These are phyloP conservation scores for Cladophialophora immunda DNA, from an alignment of 2,329 filamentous ascomycete genomes.

Conservation along the genomic window DNA sequence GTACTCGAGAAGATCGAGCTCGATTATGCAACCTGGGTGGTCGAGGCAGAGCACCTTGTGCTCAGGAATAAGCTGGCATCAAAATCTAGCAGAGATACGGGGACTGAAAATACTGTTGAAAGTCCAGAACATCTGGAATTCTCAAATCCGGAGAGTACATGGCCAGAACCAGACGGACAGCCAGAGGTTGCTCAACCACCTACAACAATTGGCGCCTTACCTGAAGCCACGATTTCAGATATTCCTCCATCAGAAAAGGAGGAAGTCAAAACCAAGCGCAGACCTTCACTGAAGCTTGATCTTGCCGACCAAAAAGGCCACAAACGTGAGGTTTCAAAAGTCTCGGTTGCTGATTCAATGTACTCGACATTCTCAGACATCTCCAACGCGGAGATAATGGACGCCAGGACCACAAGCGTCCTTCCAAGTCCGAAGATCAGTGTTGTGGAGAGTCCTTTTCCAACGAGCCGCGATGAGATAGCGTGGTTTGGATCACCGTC, in stretches of 20 bases:
- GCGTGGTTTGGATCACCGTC: constrained; percentile 31
- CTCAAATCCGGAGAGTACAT: constrained; percentile 28
- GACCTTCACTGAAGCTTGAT: constrained; percentile 36
- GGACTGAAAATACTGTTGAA: constrained; percentile 35
- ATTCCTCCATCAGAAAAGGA: constrained; percentile 8
- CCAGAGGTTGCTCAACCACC: constrained; percentile 32
- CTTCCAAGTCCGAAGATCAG: constrained; percentile 40
- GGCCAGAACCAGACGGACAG: constrained; percentile 18
- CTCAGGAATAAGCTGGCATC: constrained; percentile 67
- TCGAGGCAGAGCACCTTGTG: constrained; percentile 77
- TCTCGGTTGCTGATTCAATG: constrained; percentile 40
- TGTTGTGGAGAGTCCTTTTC: constrained; percentile 40
- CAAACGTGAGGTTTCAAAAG: constrained; percentile 40
- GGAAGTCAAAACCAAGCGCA: constrained; percentile 22
- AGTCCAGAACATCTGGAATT: constrained; percentile 24
- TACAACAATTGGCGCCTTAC: not conserved
- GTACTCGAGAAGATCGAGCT: constrained; percentile 81
- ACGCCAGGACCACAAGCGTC: constrained; percentile 40
- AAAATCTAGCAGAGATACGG: constrained; percentile 21
- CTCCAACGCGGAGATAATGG: constrained; percentile 43
- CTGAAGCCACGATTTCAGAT: constrained; percentile 4
- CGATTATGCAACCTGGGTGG: constrained; percentile 81
- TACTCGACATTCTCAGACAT: constrained; percentile 39
- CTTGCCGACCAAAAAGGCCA: constrained; percentile 32
- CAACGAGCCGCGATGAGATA: constrained; percentile 30